A percentile compares a stretch with the other conserved stretches of the same genome.
Evolutionary conservation across 495 filamentous ascomycete genomes (phyloP).

Genomic region (Hyaloscypha variabilis): DNA sequence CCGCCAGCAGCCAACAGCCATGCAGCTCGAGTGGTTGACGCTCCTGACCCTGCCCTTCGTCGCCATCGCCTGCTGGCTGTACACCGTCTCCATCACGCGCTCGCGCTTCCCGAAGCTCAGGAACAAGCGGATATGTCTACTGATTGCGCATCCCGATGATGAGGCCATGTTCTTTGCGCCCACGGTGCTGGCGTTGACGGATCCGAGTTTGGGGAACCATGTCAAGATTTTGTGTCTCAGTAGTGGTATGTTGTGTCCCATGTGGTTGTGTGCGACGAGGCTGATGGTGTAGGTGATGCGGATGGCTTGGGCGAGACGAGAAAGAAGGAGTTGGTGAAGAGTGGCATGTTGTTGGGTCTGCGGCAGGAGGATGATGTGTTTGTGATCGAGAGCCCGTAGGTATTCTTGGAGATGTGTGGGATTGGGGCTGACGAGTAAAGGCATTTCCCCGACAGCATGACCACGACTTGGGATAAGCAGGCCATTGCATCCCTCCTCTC

Average conservation of each 20-base stretch:
- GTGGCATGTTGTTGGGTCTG: slow-evolving; percentile 74
- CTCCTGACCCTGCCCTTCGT: slow-evolving; percentile 61
- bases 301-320: slow-evolving; percentile 83
- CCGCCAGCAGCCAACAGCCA: slow-evolving; percentile 7
- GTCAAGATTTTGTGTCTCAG: slow-evolving; percentile 93
- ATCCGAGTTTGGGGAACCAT: slow-evolving; percentile 75
- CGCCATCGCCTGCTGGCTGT: slow-evolving; percentile 55
- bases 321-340: slow-evolving; percentile 80
- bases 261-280: slow-evolving; percentile 1
- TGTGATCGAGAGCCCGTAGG: slow-evolving; percentile 71
- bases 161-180: slow-evolving; percentile 99
- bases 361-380: slow-evolving; percentile 73
- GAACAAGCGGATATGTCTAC: slow-evolving; percentile 81
- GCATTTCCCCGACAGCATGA: slow-evolving; percentile 88
- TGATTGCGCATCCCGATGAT: slow-evolving; percentile 97
- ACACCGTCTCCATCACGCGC: slow-evolving; percentile 56
- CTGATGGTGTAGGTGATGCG: slow-evolving; percentile 63
- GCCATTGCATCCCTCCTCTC: slow-evolving; percentile 70
- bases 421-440: slow-evolving; percentile 31
- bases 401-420: slow-evolving; percentile 1
- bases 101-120: slow-evolving; percentile 67
- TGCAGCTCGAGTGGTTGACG: slow-evolving; percentile 24
- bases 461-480: slow-evolving; percentile 66
- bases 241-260: slow-evolving; percentile 56
- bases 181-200: slow-evolving; percentile 77